Conservation (phyloP, 2,329 filamentous ascomycete species). For the Botrytis byssoidea region DNA sequence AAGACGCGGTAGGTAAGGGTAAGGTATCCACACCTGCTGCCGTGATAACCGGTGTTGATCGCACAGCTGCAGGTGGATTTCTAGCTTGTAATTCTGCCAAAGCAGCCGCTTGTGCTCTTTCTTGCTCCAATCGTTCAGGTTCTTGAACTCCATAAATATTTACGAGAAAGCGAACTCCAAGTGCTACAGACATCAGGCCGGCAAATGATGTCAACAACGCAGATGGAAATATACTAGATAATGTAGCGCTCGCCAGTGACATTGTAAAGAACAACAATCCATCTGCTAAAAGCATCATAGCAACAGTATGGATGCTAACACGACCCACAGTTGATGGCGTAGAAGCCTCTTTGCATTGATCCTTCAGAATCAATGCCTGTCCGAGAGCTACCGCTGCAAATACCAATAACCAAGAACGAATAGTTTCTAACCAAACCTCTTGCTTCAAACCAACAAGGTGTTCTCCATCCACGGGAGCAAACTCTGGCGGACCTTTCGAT, state of each 20-base stretch:
- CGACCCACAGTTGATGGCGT: constrained; percentile 67
- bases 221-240: constrained; percentile 56
- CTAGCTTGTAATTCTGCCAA: constrained; percentile 32
- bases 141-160: constrained; percentile 63
- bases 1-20: constrained; percentile 18
- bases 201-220: constrained; percentile 54
- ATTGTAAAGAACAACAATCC: constrained; percentile 56
- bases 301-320: constrained; percentile 62
- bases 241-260: constrained; percentile 55
- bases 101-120: constrained; percentile 32
- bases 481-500: constrained; percentile 60
- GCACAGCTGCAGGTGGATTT: constrained; percentile 28
- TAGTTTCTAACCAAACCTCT: constrained; percentile 55
- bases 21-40: constrained; percentile 31
- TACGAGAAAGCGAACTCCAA: constrained; percentile 57
- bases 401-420: constrained; percentile 58
- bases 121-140: constrained; percentile 49
- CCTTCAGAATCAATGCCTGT: constrained; percentile 62
- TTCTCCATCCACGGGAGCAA: constrained; percentile 49
- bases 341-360: constrained; percentile 64
- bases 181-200: constrained; percentile 55
- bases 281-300: constrained; percentile 62
- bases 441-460: constrained; percentile 61
- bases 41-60: constrained; percentile 31
- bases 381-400: constrained; percentile 56